These are phyloP conservation scores for Seiridium unicorne DNA, from an alignment of 2,329 filamentous ascomycete species.

Conservation along the genomic window DNA sequence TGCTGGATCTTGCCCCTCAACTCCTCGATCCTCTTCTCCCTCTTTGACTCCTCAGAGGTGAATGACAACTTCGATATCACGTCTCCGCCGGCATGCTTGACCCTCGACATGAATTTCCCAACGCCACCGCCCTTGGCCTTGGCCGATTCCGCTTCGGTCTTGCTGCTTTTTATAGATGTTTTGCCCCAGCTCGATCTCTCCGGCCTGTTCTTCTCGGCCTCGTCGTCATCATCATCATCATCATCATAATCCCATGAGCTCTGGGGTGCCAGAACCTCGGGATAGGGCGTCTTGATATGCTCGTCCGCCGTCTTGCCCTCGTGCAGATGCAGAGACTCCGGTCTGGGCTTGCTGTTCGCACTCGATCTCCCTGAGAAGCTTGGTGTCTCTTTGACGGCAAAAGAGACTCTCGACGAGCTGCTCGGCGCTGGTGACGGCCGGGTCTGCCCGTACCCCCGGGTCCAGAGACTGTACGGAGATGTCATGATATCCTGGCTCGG, in stretches of 20 bases:
- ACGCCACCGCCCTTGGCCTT: neutral
- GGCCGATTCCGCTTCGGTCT: neutral
- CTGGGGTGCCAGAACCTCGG: neutral
- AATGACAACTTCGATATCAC: constrained; percentile 4
- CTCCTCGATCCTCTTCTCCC: constrained; percentile 16
- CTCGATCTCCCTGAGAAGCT: neutral
- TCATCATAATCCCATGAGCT: constrained; percentile 20
- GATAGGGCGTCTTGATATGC: constrained; percentile 15
- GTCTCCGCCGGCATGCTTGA: constrained; percentile 4
- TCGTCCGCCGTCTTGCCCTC: neutral
- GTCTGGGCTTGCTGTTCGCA: neutral
- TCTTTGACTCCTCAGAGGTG: constrained; percentile 6
- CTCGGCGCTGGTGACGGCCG: neutral
- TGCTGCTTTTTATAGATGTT: neutral
- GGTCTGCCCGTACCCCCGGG: neutral
- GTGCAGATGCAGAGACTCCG: constrained; percentile 4
- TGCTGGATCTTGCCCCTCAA: constrained; percentile 34
- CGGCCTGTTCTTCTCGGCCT: neutral
- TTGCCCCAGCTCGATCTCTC: constrained; percentile 2
- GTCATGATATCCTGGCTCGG: neutral
- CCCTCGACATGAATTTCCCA: constrained; percentile 7
- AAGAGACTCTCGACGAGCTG: neutral
- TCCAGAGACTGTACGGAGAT: constrained; percentile 1
- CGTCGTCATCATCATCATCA: constrained; percentile 8
- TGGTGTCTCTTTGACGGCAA: constrained; percentile 1